A percentile compares a stretch with the other conserved stretches of the same genome.
Evolutionary conservation across 2,329 filamentous ascomycete species (phyloP).

Genomic region (Exophiala calicioides): DNA sequence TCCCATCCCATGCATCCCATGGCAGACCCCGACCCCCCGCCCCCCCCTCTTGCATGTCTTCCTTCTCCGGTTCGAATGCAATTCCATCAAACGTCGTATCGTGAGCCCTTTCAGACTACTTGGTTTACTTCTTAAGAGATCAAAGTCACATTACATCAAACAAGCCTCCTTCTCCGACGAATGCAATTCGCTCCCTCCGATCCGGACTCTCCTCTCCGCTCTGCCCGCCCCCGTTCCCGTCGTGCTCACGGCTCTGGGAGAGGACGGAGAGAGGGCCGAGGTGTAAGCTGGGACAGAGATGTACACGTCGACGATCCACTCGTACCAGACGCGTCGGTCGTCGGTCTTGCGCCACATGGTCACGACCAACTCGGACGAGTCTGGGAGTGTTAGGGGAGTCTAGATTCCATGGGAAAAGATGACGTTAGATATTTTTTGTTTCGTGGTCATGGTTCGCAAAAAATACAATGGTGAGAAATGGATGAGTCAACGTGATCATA

Average conservation of each 20-base stretch:
- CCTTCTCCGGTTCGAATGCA: too few relatives aligned
- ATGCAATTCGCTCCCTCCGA: slow-evolving; percentile 50
- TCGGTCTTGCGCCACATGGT: slow-evolving; percentile 97
- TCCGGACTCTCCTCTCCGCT: slow-evolving; percentile 30
- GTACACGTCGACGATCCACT: slow-evolving; percentile 92
- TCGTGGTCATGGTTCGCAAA: too few relatives aligned
- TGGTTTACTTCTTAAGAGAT: too few relatives aligned
- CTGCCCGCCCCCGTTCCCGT: slow-evolving; percentile 22
- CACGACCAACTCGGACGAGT: slow-evolving; percentile 80
- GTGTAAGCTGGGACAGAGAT: slow-evolving; percentile 31
- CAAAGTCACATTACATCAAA: slow-evolving; percentile 43
- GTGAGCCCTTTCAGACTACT: too few relatives aligned
- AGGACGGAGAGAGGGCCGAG: not conserved
- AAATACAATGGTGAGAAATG: not conserved
- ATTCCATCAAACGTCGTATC: too few relatives aligned
- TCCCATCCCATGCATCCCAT: too few relatives aligned
- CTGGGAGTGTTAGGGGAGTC: slow-evolving; percentile 83
- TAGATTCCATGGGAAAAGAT: slow-evolving; percentile 39
- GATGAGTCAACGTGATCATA: not conserved
- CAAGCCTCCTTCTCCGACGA: slow-evolving; percentile 53
- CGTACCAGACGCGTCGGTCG: slow-evolving; percentile 95
- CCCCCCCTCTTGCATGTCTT: too few relatives aligned
- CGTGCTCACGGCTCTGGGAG: not conserved
- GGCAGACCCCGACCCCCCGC: too few relatives aligned
- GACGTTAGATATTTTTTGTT: not conserved